These are phyloP conservation scores for Hirschioporus abietinus DNA, from an alignment of 768 basidiomycete genomes.

Conservation along the genomic window DNA sequence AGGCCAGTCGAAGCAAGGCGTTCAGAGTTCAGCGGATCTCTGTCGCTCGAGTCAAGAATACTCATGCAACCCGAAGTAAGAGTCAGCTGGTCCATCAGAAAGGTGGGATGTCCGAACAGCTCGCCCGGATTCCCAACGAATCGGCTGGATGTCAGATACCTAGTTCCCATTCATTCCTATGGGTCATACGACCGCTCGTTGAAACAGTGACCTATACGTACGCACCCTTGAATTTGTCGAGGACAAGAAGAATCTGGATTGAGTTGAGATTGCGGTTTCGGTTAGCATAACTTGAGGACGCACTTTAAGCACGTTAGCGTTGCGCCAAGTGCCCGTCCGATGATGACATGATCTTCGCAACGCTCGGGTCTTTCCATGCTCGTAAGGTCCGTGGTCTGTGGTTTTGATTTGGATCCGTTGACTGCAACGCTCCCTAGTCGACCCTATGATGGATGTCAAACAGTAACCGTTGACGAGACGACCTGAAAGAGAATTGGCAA, in stretches of 20 bases:
- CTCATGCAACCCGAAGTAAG: neutral
- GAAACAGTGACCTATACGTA: neutral
- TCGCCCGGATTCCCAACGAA: neutral
- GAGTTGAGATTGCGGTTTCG: neutral
- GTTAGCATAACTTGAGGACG: neutral
- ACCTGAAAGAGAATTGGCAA: neutral
- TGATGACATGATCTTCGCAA: neutral
- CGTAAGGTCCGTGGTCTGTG: neutral
- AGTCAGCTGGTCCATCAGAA: neutral
- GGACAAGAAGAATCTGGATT: neutral
- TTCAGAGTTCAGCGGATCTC: neutral
- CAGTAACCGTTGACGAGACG: neutral
- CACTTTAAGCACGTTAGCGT: neutral
- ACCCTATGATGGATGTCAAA: neutral
- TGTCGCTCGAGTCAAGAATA: neutral
- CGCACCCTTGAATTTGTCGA: neutral
- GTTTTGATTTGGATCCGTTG: neutral
- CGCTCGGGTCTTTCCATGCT: neutral
- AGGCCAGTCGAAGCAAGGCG: neutral
- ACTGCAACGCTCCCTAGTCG: neutral
- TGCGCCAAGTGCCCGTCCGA: neutral
- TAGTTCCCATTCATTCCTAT: neutral
- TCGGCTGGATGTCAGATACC: neutral
- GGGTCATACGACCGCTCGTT: neutral
- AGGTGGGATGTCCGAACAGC: neutral